Evolutionary conservation across 129 eudicot genomes (phyloP), one percentile per base, ranked within the genome.

Genomic region (Kitagawia praeruptora): DNA sequence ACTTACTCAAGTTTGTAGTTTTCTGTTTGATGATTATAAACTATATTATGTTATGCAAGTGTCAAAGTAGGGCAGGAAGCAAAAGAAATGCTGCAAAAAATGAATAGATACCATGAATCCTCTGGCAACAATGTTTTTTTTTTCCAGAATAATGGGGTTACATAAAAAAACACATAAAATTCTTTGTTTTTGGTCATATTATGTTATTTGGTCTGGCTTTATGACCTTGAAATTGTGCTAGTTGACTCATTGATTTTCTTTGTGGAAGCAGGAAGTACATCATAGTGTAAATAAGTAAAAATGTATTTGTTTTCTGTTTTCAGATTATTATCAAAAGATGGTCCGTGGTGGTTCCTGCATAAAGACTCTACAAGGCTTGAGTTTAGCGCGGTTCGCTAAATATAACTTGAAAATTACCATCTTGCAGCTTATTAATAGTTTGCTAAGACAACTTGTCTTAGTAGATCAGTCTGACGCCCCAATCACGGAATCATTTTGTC

Each of bases 281-380:
- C 9, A 3, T 74, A 42, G 16, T 41, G 34, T 41, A 37, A 28
- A 8, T 66, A 21, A 27, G 42, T 18, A 38, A n/a, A 51, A 58
- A 58, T 21, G 21, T 49, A 10, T 41, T 0, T 25, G 80, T 66
- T 34, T 34, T 46, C 34, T 45, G 56, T 18, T 83, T 81, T 58
- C 85, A 89, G 93, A 78, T 87, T 89, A 80, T 85, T 84, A 56
- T 41, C 86, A n/a, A 81, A 81, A 49, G 81, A 80, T 83, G 91
- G 93, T 75, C 93, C 93, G 18, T 89, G 93, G 93, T 85, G 93
- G 93, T 89, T 89, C 85, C 81, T 89, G 69, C 89, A 87, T 47
- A 87, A 76, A n/a, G 77, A 72, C 71, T 79, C 67, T 13, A 39
- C 82, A 27, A 46, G 77, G 80, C 16, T 86, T 9, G 67, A 89